Evolutionary conservation across 176 grass and related monocot genomes (phyloP), one percentile per base, ranked within the genome.

Genomic region (Juncus effusus): DNA sequence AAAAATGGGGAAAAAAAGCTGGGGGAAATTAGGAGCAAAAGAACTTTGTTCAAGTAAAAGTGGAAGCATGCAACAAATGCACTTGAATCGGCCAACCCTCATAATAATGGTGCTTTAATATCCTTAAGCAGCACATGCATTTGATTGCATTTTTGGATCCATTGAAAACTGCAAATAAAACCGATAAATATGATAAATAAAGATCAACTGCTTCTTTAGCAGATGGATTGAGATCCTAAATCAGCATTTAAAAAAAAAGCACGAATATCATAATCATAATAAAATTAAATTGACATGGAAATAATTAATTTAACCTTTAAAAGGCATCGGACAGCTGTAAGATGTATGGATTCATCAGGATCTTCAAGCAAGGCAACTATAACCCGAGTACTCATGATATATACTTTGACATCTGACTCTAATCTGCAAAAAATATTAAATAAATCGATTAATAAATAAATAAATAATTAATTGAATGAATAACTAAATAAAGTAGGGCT

Each of bases 121-220:
- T 77, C 93, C 93, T 75, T 97, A 97, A 79, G 88, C 93, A 79
- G 93, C 93, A 89, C 91, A 92, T 16, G 93, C 88, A 73, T 85
- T 89, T 28, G 19, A 28, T 28, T 28, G 19, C 19, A 28, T 91
- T 84, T 91, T 97, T 13, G 78, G 54, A 84, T 97, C 85, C 88
- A 97, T 91, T 19, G 19, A 92, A 6, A 97, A 79, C 93, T 97
- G 82, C 67, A 55, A 47, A 37, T 62, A 8, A 53, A 7, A 36
- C 41, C 19, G 19, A 51, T 37, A 50, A 28, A 28, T 28, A 28
- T 28, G 19, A 28, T 28, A 28, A 28, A 28, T 28, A 28, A 28
- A 28, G 19, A 28, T 28, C 19, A 28, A 28, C 19, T 28, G 19
- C 19, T 28, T 28, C 19, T 28, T 28, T 28, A 28, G 19, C 19